Conservation (phyloP, 1,284 basidiomycete species). For the Xerocomus nothofagi region DNA sequence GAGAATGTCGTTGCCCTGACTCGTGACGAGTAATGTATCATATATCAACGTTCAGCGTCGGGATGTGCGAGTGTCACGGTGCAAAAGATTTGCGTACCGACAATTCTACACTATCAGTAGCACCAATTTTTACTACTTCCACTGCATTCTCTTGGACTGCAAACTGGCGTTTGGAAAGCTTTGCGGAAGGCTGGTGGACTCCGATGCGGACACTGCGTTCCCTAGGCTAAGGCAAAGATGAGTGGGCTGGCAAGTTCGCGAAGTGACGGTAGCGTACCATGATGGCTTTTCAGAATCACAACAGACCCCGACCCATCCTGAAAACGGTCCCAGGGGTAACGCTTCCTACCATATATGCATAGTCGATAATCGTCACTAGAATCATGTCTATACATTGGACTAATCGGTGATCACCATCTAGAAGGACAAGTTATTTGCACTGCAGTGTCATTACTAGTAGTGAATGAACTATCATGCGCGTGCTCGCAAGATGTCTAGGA, state of each 20-base stretch:
- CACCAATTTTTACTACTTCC: constrained; percentile 48
- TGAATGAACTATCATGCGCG: background rate
- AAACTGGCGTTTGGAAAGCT: constrained; percentile 48
- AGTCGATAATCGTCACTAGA: background rate
- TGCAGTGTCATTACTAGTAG: background rate
- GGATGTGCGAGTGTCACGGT: background rate
- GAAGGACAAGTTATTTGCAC: background rate
- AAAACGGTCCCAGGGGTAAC: too few species aligned
- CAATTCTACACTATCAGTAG: constrained; percentile 28
- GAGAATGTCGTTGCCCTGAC: constrained; percentile 49
- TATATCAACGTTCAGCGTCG: too few species aligned
- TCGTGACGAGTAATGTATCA: background rate
- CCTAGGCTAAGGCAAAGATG: constrained; percentile 50
- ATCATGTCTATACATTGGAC: background rate
- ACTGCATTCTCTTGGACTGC: constrained; percentile 49
- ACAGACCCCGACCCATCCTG: background rate
- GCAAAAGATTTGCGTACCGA: constrained; percentile 36
- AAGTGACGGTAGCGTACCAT: constrained; percentile 22
- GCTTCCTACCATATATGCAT: background rate
- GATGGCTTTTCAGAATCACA: background rate
- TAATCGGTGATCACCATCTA: too few species aligned
- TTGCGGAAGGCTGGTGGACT: constrained; percentile 54
- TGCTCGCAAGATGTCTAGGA: background rate
- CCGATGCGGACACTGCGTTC: constrained; percentile 47
- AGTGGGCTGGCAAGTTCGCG: constrained; percentile 3